Evolutionary conservation across 495 filamentous ascomycete genomes (phyloP).

Genomic region (Tuber microsphaerosporum): DNA sequence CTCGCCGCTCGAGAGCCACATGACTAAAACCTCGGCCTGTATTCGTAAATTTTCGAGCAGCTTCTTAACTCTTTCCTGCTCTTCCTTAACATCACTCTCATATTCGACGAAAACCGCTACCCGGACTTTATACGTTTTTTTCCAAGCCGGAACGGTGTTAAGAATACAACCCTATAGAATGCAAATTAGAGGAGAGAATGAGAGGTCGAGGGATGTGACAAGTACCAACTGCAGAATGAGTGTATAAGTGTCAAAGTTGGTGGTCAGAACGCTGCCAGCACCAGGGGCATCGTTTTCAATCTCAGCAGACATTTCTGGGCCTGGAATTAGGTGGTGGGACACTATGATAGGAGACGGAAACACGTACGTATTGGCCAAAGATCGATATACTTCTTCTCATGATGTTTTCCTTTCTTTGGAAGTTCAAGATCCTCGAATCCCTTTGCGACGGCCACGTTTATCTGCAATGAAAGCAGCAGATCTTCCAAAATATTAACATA

Average conservation of each 20-base stretch:
- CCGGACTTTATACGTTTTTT: slow-evolving; percentile 64
- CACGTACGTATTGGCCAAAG: slow-evolving; percentile 79
- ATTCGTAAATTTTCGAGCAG: slow-evolving; percentile 76
- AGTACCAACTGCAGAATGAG: slow-evolving; percentile 66
- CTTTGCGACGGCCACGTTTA: slow-evolving; percentile 80
- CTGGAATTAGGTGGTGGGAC: slow-evolving; percentile 4
- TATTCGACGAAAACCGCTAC: slow-evolving; percentile 85
- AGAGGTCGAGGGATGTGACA: neutral
- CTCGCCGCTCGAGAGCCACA: slow-evolving; percentile 70
- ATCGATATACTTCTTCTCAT: slow-evolving; percentile 73
- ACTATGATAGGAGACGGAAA: neutral
- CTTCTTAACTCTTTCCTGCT: slow-evolving; percentile 63
- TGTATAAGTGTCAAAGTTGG: slow-evolving; percentile 89
- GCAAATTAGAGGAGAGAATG: neutral
- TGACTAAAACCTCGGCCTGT: slow-evolving; percentile 68
- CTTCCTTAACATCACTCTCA: slow-evolving; percentile 74
- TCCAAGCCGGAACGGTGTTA: slow-evolving; percentile 76
- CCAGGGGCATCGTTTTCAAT: slow-evolving; percentile 51
- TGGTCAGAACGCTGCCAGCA: slow-evolving; percentile 62
- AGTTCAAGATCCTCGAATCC: slow-evolving; percentile 72
- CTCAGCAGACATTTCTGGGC: slow-evolving; percentile 61
- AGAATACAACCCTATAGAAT: slow-evolving; percentile 60
- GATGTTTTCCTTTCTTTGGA: slow-evolving; percentile 51
- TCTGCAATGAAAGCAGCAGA: slow-evolving; percentile 64
- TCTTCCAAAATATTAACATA: slow-evolving; percentile 85